Base-by-base conservation (phyloP, 306 rosid species). In the Herpetospermum pedunculosum region DNA sequence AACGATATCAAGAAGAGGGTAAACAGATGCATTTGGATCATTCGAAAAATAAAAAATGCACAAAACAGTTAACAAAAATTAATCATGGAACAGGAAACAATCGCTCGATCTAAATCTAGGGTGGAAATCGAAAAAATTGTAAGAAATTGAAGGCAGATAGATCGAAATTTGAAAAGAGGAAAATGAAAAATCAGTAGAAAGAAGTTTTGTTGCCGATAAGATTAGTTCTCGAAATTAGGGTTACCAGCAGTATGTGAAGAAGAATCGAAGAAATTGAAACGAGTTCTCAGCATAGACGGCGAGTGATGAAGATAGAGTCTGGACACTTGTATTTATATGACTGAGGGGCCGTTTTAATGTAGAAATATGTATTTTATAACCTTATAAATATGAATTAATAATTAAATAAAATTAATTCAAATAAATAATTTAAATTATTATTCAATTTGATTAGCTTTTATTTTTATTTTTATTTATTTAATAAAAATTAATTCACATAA, bases 1-100 rank as follows among this genome's bases (percentile, higher is more conserved):
- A 48, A 10, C 26, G 73, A 52, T n/a, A 21, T 40, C 38, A 35
- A 82, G 87, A 82, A 86, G 89, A 82, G 87, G 92, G 88, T 88
- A 77, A 83, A 86, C 89, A 83, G 77, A 89, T 83, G 87, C 91
- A 81, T 70, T 28, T 1, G 3, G 3, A 68, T 12, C 21, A 46
- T 4, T 41, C 38, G 15, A 14, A 0, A 29, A 0, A 32, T n/a
- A 34, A 3, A 8, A 32, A 35, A 5, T 21, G 50, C 1, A 65
- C 1, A 6, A 19, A 4, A 10, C 1, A 35, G 28, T 10, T n/a
- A n/a, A 60, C 44, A 60, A 1, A 35, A 63, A 34, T 0, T 4
- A 23, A 0, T 55, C 44, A n/a, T 7, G 0, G 6, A 48, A 32
- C 18, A 30, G 25, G 3, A 29, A 2, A 19, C 32, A 10, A 0